phyloP scores from a whole-genome alignment of 306 rosid species.

The Prunus mongolica region DNA sequence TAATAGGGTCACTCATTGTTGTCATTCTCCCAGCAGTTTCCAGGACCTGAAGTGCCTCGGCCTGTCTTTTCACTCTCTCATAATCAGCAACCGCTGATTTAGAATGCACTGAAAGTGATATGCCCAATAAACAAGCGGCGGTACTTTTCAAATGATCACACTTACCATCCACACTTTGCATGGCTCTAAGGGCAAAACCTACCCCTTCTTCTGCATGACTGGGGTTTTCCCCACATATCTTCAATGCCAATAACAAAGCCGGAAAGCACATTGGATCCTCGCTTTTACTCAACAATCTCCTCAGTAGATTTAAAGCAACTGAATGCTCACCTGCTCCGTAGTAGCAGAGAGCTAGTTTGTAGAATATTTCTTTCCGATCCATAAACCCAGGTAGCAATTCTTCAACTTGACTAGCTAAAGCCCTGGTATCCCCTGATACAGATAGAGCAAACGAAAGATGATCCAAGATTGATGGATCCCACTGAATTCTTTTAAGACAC shows the following conservation, averaged over 20 bases:
- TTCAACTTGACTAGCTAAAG: slow-evolving; percentile 73
- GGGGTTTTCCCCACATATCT: slow-evolving; percentile 65
- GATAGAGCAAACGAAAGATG: slow-evolving; percentile 88
- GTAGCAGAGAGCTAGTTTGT: slow-evolving; percentile 73
- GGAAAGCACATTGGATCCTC: slow-evolving; percentile 69
- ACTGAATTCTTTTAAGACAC: slow-evolving; percentile 55
- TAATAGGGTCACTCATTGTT: slow-evolving; percentile 49
- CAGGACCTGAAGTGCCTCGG: slow-evolving; percentile 62
- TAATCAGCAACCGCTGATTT: slow-evolving; percentile 55
- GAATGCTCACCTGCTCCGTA: slow-evolving; percentile 65
- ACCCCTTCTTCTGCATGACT: slow-evolving; percentile 59
- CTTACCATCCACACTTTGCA: slow-evolving; percentile 46
- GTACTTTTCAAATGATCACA: slow-evolving; percentile 64
- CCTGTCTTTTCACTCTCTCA: slow-evolving; percentile 56
- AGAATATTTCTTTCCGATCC: slow-evolving; percentile 49
- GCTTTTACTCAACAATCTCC: slow-evolving; percentile 46
- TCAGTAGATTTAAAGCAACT: slow-evolving; percentile 69
- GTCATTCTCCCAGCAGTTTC: slow-evolving; percentile 63
- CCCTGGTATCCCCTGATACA: slow-evolving; percentile 68
- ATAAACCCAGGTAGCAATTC: slow-evolving; percentile 67
- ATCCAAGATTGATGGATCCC: slow-evolving; percentile 96
- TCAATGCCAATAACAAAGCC: slow-evolving; percentile 75
- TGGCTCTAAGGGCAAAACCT: slow-evolving; percentile 48
- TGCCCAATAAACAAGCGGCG: slow-evolving; percentile 67
- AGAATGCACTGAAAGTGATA: slow-evolving; percentile 66